Evolutionary conservation across 2,329 filamentous ascomycete species (phyloP), one percentile per base, ranked within the genome.

Genomic region (Colletotrichum siamense): DNA sequence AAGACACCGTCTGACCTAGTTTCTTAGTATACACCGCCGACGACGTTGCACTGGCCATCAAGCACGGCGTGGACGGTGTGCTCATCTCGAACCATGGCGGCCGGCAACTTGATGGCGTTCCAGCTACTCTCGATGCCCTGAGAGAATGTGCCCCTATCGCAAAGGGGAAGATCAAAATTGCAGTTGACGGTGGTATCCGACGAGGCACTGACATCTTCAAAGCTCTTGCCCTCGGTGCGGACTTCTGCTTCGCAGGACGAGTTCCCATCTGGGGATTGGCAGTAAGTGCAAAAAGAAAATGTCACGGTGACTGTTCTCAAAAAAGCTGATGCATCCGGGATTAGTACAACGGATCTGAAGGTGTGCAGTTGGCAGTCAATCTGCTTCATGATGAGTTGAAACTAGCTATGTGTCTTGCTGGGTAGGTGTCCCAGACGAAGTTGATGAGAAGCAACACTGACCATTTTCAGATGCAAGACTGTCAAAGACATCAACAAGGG

Each of bases 321-420:
- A 3, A 6, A 16, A 9, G 6, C 52, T 57, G 22, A 57, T 3
- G 3, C 0, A 3, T 2, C 3, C 52, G n/a, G 4, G 12, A 26
- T 22, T 15, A 57, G 52, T 57, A 57, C 4, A 57, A 57, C 2
- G 52, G 52, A 24, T 57, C 52, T 28, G 52, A 57, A 28, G 52
- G 52, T 57, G 52, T 57, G 13, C 52, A 26, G 13, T 28, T 57
- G 22, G 52, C 52, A 2, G 52, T 28, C 22, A 57, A 57, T 28
- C 24, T 57, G 22, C 22, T 57, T 26, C 52, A 28, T 28, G 52
- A 57, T 15, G 52, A 57, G 24, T 57, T 57, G 22, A 28, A 28
- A 18, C 24, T 57, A 16, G 52, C 52, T 6, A 57, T 28, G 22
- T 24, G 52, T n/a, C 52, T 57, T 24, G 52, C 52, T 28, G 52